Conservation (phyloP, 2,329 filamentous ascomycete species). For the Sporothrix brunneoviolacea region DNA sequence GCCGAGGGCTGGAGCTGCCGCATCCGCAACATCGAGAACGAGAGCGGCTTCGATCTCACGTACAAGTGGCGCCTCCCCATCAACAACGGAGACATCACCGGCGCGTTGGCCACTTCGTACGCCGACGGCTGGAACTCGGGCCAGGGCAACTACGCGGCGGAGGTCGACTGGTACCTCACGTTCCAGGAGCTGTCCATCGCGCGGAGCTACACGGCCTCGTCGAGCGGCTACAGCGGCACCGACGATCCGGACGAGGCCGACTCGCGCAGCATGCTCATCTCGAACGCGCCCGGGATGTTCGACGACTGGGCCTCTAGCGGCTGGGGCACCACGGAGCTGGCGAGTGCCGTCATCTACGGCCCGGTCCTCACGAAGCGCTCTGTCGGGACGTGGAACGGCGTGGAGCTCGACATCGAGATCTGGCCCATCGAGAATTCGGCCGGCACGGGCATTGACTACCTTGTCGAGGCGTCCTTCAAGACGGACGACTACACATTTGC, state of each 20-base stretch:
- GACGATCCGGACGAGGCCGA: slow-evolving; percentile 20
- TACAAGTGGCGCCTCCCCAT: slow-evolving; percentile 33
- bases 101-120: slow-evolving; percentile 25
- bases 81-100: slow-evolving; percentile 23
- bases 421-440: slow-evolving; percentile 24
- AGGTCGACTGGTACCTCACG: slow-evolving; percentile 32
- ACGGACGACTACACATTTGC: slow-evolving; percentile 18
- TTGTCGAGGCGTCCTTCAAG: slow-evolving; percentile 28
- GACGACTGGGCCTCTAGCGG: slow-evolving; percentile 23
- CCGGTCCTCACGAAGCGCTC: slow-evolving; percentile 27
- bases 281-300: slow-evolving; percentile 27
- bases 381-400: slow-evolving; percentile 25
- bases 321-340: slow-evolving; percentile 24
- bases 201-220: slow-evolving; percentile 23
- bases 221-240: slow-evolving; percentile 22
- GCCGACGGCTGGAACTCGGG: slow-evolving; percentile 28
- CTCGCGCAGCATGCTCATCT: slow-evolving; percentile 21
- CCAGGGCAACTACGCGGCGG: slow-evolving; percentile 26
- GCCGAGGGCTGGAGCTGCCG: slow-evolving; percentile 30
- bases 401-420: slow-evolving; percentile 27
- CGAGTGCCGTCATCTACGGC: slow-evolving; percentile 24
- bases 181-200: slow-evolving; percentile 31
- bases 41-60: slow-evolving; percentile 30
- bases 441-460: slow-evolving; percentile 22
- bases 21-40: slow-evolving; percentile 30